A percentile compares a stretch with the other conserved stretches of the same genome.
These are phyloP conservation scores for Leccinum longicurvipes DNA, from an alignment of 768 basidiomycete genomes.

Conservation along the genomic window DNA sequence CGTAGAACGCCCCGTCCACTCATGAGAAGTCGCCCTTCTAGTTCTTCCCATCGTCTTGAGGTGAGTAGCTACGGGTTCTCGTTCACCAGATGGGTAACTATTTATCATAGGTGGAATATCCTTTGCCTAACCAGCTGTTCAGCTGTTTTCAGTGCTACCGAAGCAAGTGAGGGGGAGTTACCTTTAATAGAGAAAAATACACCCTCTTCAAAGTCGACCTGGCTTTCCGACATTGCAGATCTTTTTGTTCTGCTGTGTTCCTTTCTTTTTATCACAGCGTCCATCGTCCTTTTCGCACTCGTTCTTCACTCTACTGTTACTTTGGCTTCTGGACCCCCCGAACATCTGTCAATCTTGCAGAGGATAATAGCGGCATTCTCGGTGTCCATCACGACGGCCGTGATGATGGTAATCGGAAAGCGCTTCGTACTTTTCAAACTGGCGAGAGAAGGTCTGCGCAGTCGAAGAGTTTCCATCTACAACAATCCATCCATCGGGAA, in stretches of 20 bases:
- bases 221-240: constrained; percentile 3
- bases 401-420: constrained; percentile 12
- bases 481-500: constrained; percentile 8
- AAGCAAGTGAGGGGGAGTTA: neutral
- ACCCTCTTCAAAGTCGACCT: neutral
- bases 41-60: neutral
- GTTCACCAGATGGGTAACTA: neutral
- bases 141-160: neutral
- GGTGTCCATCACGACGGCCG: constrained; percentile 7
- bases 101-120: neutral
- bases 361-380: constrained; percentile 9
- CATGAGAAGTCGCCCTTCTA: neutral
- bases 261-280: constrained; percentile 1
- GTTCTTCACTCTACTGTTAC: neutral
- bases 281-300: constrained; percentile 2
- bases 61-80: neutral
- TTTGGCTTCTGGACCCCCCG: neutral
- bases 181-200: neutral
- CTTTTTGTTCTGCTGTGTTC: constrained; percentile 4
- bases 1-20: too few relatives aligned
- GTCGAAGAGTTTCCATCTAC: constrained; percentile 10
- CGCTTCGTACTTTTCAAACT: constrained; percentile 15
- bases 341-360: constrained; percentile 1
- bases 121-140: neutral
- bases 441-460: constrained; percentile 3